Base-by-base conservation (phyloP, 352 stramenopile genomes). In the Phytophthora tubulina region DNA sequence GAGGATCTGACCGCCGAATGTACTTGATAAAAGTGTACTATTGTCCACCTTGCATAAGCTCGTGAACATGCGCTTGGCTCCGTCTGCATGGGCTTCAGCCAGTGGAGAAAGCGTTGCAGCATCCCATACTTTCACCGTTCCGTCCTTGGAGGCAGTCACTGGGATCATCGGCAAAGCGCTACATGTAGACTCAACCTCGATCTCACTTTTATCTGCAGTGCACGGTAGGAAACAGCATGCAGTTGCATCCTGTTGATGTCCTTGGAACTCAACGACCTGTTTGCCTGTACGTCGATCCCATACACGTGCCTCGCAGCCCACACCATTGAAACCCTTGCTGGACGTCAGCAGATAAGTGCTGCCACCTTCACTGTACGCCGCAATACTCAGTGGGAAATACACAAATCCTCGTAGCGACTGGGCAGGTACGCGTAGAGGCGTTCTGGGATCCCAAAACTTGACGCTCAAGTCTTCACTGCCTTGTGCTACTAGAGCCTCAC, bases 291-390 rank as follows among this genome's bases (percentile, higher is more conserved):
- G 87, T 53, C 88, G 79, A 59, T 96, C 90, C 90, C 90, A 96
- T 3, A 96, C 78, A 59, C 88, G 80, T 15, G 85, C 77, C 53
- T 96, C 90, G 30, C 80, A 86, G 2, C 90, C 90, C 30, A 96
- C 83, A 9, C 88, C 85, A 49, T 91, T 96, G 61, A 95, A 95
- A 0, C 90, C 90, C 68, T 96, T 96, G 63, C 90, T 96, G 3
- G 88, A 94, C 3, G 90, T 96, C 33, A 95, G 50, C 9, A 96
- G 21, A 60, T 94, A 92, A 4, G 77, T 76, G 3, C 68, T 81
- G 31, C 92, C 82, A 32, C 33, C 15, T 0, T 75, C 59, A 36
- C 38, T 10, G 55, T 62, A 70, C 4, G 70, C 73, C 10, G 73
- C 83, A 59, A 96, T 74, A 27, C 84, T 81, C 13, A 95, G 69